Evolutionary conservation across 805 yeast genomes (phyloP).

Genomic region (Ogataea nitratoaversa): DNA sequence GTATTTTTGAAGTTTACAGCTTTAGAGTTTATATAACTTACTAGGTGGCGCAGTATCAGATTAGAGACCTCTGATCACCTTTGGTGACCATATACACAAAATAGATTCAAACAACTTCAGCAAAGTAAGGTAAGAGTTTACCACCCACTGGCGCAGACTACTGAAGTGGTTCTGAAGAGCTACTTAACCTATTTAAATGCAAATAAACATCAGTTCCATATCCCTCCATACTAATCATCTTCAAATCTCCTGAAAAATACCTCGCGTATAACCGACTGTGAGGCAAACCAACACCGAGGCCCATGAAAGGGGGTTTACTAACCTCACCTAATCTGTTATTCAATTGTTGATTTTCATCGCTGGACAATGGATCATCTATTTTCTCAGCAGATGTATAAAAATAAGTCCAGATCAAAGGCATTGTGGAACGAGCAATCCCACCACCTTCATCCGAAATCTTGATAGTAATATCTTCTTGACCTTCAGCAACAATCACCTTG

Average conservation of each 20-base stretch:
- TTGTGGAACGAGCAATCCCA: conserved; percentile 80
- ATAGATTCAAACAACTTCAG: too few relatives aligned
- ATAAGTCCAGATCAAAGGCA: conserved; percentile 87
- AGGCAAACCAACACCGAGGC: conserved; percentile 89
- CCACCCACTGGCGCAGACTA: too few relatives aligned
- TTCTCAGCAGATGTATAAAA: conserved; percentile 84
- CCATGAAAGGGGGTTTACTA: conserved; percentile 83
- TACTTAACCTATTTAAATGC: conserved; percentile 75
- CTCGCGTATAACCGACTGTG: conserved; percentile 81
- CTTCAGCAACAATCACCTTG: conserved; percentile 82
- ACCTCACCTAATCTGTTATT: conserved; percentile 7
- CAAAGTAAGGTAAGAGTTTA: too few relatives aligned
- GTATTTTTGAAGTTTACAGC: too few relatives aligned
- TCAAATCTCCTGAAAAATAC: conserved; percentile 87
- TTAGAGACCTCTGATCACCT: too few relatives aligned
- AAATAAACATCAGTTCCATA: conserved; percentile 91
- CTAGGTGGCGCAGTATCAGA: too few relatives aligned
- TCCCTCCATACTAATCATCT: conserved; percentile 87
- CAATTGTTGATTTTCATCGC: conserved; percentile 20
- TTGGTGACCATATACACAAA: too few relatives aligned
- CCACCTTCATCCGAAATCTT: conserved; percentile 94
- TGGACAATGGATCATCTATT: conserved; percentile 35
- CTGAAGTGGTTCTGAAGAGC: conserved; percentile 67
- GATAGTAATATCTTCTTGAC: conserved; percentile 85
- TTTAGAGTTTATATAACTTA: too few relatives aligned